A percentile compares a stretch with the other conserved stretches of the same genome.
These are phyloP conservation scores for Emericellopsis atlantica DNA, from an alignment of 2,329 filamentous ascomycete genomes.

Conservation along the genomic window DNA sequence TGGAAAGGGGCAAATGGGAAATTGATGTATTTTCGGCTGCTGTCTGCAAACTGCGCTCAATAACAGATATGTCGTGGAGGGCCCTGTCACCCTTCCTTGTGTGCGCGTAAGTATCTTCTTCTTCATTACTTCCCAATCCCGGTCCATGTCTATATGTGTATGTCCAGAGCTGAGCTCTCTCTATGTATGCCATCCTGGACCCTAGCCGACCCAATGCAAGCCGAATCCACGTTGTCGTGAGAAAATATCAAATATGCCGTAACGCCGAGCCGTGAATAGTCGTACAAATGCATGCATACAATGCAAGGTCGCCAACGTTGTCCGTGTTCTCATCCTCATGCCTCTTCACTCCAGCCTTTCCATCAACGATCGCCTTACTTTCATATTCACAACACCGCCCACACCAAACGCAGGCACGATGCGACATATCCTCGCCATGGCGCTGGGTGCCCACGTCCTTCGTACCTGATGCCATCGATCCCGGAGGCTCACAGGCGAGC, in stretches of 20 bases:
- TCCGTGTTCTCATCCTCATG: too few relatives aligned
- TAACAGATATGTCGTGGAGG: too few relatives aligned
- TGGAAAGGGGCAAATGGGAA: not conserved
- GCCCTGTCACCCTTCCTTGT: too few relatives aligned
- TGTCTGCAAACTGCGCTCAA: too few relatives aligned
- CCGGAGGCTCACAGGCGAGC: constrained; percentile 22
- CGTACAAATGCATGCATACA: too few relatives aligned
- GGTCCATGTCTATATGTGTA: too few relatives aligned
- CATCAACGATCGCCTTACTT: constrained; percentile 58
- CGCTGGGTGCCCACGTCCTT: constrained; percentile 64
- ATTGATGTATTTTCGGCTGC: not conserved
- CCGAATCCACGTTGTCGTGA: not conserved
- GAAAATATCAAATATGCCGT: too few relatives aligned
- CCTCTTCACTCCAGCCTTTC: constrained; percentile 30
- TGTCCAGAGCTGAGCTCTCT: too few relatives aligned
- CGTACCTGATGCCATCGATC: constrained; percentile 58
- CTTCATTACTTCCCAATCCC: too few relatives aligned
- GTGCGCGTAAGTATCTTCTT: too few relatives aligned
- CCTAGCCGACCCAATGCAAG: not conserved
- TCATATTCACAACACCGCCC: constrained; percentile 73
- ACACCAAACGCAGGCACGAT: constrained; percentile 85
- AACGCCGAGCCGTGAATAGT: too few relatives aligned
- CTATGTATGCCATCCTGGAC: too few relatives aligned
- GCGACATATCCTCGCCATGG: constrained; percentile 63
- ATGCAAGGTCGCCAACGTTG: not conserved